A percentile compares a stretch with the other conserved stretches of the same genome.
phyloP scores from a whole-genome alignment of 768 basidiomycete species.

The Galerina sulciceps region DNA sequence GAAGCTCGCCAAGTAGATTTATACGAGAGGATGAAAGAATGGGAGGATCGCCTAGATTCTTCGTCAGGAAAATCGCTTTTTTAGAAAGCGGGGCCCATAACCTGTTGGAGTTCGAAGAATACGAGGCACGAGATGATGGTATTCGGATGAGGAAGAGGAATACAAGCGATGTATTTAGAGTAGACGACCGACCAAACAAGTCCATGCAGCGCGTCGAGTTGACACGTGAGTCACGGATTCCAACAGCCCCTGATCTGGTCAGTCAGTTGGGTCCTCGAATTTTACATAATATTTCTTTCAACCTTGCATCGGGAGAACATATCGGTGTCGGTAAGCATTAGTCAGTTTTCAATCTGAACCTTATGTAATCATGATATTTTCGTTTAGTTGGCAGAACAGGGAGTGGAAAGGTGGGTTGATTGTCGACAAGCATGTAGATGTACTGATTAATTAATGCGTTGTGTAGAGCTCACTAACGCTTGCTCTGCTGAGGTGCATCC shows the following conservation, averaged over 20 bases:
- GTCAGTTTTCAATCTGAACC: not conserved
- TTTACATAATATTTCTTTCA: slow-evolving; percentile 56
- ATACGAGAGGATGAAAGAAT: no score
- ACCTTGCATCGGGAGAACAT: slow-evolving; percentile 57
- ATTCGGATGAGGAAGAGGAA: no score
- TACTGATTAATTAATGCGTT: not conserved
- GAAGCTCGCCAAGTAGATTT: no score
- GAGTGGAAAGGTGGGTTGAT: slow-evolving; percentile 24
- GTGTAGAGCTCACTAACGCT: slow-evolving; percentile 40
- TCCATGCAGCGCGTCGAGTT: no score
- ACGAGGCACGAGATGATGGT: no score
- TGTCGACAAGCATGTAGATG: not conserved
- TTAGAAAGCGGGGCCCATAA: no score
- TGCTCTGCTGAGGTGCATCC: slow-evolving; percentile 55
- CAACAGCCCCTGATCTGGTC: not conserved
- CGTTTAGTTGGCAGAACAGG: slow-evolving; percentile 27
- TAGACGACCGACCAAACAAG: no score
- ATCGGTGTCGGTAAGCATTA: slow-evolving; percentile 49
- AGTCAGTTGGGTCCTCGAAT: slow-evolving; percentile 52
- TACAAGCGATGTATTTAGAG: no score
- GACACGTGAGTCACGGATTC: no score
- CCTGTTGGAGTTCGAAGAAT: no score
- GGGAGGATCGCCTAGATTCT: no score
- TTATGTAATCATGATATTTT: not conserved
- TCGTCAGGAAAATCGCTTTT: no score